Evolutionary conservation across 2,329 filamentous ascomycete species (phyloP), one percentile per base, ranked within the genome.

Genomic region (Talaromyces sp.): DNA sequence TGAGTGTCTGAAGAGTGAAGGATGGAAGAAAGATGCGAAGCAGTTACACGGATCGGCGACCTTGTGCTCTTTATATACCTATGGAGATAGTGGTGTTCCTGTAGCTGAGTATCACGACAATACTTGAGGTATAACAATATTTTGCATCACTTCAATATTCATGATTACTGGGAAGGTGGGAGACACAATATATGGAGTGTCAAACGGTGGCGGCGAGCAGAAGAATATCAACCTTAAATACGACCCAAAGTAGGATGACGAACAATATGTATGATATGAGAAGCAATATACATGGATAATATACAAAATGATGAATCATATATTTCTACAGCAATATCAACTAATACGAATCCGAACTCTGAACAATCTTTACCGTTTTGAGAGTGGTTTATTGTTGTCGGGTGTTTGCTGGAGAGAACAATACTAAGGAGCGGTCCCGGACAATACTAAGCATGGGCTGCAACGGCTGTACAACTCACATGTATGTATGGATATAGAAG

Each of bases 371-470:
- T 56, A 8, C 52, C 52, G 11, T 11, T 22, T 35, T 54, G 31
- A 50, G 43, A 22, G 31, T 19, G 24, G 33, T 2, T 8, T 22
- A 61, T 39, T 41, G 22, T 61, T 41, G 31, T 43, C 39, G 60
- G 35, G 37, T 57, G 61, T 57, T 45, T 56, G 60, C 48, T 22
- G 59, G 7, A 37, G 48, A 50, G 60, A 62, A 62, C 60, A 62
- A 62, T 62, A 62, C 33, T 33, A 52, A 61, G 47, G 31, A 35
- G 27, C 1, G 45, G 19, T 33, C 27, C 48, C 48, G 39, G 13
- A 63, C 61, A 63, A 63, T 63, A 63, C 61, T 45, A 63, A 63
- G 61, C 50, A 14, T 19, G 6, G 11, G 11, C 60, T 16, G 2
- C 16, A 16, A 24, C 31, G 8, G 10, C 39, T 22, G 39, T 45